Evolutionary conservation across 2,329 filamentous ascomycete genomes (phyloP).

Genomic region (Tolypocladium guangdongense): DNA sequence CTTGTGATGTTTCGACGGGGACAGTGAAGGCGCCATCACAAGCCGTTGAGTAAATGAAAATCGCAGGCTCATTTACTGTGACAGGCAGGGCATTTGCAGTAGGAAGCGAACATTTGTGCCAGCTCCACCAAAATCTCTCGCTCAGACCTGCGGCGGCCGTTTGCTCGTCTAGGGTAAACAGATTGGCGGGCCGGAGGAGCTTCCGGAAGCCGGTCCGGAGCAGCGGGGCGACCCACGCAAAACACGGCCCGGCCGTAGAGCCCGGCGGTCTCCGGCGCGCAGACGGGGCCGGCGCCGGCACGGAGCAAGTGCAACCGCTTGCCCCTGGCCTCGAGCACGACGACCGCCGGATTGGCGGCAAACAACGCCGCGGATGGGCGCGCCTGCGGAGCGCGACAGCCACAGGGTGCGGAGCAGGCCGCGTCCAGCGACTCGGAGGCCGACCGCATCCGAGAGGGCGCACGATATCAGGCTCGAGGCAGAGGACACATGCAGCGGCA

Average conservation of each 20-base stretch:
- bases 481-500: conserved; percentile 20
- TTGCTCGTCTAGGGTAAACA: conserved; percentile 22
- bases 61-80: too few relatives aligned
- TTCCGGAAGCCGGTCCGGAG: conserved; percentile 23
- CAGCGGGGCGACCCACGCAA: conserved; percentile 27
- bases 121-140: conserved; percentile 18
- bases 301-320: conserved; percentile 15
- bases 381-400: conserved; percentile 8
- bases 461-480: conserved; percentile 19
- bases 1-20: too few relatives aligned
- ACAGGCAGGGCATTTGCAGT: too few relatives aligned
- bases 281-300: background rate
- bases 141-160: conserved; percentile 19
- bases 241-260: conserved; percentile 26
- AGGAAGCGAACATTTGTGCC: conserved; percentile 8
- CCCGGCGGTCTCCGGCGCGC: conserved; percentile 19
- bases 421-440: too few relatives aligned
- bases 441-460: conserved; percentile 19
- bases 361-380: conserved; percentile 22
- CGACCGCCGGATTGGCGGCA: conserved; percentile 21
- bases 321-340: conserved; percentile 26
- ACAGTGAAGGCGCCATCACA: conserved; percentile 9
- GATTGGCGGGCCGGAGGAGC: conserved; percentile 21
- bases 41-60: background rate
- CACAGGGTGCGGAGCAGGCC: conserved; percentile 24